Conservation (phyloP, 2,329 filamentous ascomycete species). For the Leptographium radiaticola region DNA sequence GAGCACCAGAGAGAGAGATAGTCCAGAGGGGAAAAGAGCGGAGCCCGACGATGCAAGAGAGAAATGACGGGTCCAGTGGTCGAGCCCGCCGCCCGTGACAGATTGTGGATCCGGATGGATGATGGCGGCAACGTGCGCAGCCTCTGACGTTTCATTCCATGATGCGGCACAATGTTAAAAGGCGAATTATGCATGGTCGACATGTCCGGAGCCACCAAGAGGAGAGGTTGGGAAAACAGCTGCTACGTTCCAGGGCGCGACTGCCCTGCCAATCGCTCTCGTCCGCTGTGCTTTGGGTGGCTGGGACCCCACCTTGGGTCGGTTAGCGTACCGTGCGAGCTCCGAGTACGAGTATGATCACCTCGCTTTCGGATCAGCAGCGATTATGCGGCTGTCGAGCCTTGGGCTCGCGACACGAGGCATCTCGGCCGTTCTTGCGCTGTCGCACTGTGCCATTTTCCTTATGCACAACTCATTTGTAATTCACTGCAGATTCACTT, state of each 20-base stretch:
- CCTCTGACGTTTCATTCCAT: neutral
- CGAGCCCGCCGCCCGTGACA: neutral
- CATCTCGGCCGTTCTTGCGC: no score
- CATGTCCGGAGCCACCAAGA: neutral
- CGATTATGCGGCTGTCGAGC: no score
- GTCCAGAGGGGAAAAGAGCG: neutral
- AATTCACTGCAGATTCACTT: no score
- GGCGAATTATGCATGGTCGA: no score
- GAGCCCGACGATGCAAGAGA: neutral
- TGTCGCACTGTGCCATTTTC: no score
- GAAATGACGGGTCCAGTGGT: neutral
- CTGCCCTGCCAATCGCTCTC: neutral
- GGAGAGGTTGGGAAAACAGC: neutral
- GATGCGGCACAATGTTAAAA: neutral
- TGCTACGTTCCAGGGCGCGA: neutral
- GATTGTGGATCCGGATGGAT: neutral
- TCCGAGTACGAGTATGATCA: no score
- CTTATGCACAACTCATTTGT: no score
- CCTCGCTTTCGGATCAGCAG: no score
- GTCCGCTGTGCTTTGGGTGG: neutral
- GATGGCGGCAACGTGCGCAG: neutral
- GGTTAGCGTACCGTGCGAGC: no score
- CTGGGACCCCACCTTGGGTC: no score
- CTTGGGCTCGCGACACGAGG: no score
- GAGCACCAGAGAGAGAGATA: neutral